Conservation (phyloP, 108 stramenopile species). For the Skeletonema costatum region DNA sequence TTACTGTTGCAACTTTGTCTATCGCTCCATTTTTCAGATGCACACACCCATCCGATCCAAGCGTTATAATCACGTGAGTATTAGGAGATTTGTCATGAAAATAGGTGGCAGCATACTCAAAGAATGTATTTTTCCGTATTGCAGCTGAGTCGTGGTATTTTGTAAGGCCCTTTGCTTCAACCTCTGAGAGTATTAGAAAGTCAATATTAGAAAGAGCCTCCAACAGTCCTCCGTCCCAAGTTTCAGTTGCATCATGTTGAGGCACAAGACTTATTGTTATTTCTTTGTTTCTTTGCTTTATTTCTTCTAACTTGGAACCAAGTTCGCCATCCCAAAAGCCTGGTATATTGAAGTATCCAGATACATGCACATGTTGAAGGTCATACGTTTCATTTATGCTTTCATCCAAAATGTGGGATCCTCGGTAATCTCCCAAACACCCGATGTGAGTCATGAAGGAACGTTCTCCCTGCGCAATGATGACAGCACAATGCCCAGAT, state of each 20-base stretch:
- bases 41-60: conserved; percentile 62
- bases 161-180: conserved; percentile 62
- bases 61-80: conserved; percentile 64
- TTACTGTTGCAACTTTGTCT: conserved; percentile 41
- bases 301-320: conserved; percentile 36
- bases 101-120: conserved; percentile 46
- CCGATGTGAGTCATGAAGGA: conserved; percentile 82
- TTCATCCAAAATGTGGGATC: conserved; percentile 45
- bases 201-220: conserved; percentile 72
- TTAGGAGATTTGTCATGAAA: conserved; percentile 35
- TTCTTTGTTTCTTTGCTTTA: conserved; percentile 12
- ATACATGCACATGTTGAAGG: conserved; percentile 62
- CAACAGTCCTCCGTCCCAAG: conserved; percentile 74
- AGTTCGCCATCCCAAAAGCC: conserved; percentile 67
- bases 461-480: conserved; percentile 69
- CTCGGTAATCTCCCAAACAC: conserved; percentile 61
- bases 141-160: not conserved
- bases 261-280: conserved; percentile 62
- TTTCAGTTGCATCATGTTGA: conserved; percentile 75
- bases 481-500: conserved; percentile 79
- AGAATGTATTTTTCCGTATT: not conserved
- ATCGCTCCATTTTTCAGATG: conserved; percentile 42
- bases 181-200: conserved; percentile 21
- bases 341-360: conserved; percentile 76
- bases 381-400: conserved; percentile 16